Percentiles rank a stretch among this genome's conserved stretches.
Conservation (phyloP, 176 grass and related monocot genomes). For the Zizania latifolia region DNA sequence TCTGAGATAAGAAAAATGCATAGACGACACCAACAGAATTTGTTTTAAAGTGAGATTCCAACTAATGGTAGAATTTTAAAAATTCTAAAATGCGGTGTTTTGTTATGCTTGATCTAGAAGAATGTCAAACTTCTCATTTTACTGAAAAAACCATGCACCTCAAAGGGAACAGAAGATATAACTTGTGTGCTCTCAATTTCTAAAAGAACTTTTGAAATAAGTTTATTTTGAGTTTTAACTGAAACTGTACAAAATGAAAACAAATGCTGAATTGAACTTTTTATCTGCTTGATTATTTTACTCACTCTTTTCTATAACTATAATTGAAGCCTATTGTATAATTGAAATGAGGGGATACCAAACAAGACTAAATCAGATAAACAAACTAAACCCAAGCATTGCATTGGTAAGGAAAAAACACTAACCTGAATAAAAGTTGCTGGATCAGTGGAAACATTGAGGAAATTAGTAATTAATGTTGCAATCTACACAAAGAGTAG, state of each 20-base stretch:
- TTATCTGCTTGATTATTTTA: too few species aligned
- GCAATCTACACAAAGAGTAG: conserved; percentile 21
- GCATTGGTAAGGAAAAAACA: neutral
- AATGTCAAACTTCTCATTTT: neutral
- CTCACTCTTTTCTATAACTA: too few species aligned
- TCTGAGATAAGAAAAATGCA: neutral
- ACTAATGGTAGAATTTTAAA: neutral
- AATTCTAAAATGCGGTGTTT: too few species aligned
- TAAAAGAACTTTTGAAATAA: too few species aligned
- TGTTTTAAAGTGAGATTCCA: neutral
- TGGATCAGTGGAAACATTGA: conserved; percentile 64
- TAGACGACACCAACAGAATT: neutral
- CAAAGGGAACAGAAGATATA: neutral
- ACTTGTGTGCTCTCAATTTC: too few species aligned
- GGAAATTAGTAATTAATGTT: conserved; percentile 31
- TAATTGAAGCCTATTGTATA: too few species aligned
- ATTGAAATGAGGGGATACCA: neutral
- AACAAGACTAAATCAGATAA: neutral
- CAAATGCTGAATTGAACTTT: too few species aligned
- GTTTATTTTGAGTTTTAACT: too few species aligned
- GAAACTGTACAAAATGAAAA: too few species aligned
- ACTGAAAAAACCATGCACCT: neutral
- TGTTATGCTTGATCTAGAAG: neutral
- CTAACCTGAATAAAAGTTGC: conserved; percentile 67
- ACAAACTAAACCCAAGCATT: neutral